Conservation (phyloP, 345 rosid genomes). For the Brassica cretica region DNA sequence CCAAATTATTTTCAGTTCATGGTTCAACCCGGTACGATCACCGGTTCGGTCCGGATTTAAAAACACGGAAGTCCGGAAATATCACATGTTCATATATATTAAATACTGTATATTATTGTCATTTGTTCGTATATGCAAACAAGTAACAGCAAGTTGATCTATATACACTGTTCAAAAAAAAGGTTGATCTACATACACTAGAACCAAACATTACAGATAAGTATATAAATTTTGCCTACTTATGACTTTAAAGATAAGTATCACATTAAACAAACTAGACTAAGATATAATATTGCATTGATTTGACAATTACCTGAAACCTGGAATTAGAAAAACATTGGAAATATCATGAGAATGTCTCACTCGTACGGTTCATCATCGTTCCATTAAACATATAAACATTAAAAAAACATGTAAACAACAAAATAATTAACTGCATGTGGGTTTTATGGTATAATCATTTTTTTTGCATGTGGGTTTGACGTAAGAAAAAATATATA, state of each 20-base stretch:
- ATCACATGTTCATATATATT: too few species aligned
- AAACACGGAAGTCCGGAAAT: too few species aligned
- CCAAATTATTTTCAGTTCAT: too few species aligned
- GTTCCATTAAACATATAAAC: background rate
- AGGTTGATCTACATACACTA: background rate
- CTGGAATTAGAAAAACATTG: background rate
- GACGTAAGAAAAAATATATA: too few species aligned
- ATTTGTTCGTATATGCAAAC: background rate
- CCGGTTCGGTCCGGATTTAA: too few species aligned
- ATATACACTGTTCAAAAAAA: too few species aligned
- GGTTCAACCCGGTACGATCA: too few species aligned
- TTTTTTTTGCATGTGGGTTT: too few species aligned
- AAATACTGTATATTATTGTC: background rate
- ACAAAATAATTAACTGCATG: too few species aligned
- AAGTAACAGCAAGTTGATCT: background rate
- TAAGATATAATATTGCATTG: constrained; percentile 6
- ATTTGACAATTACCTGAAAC: constrained; percentile 20
- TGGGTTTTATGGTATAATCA: too few species aligned
- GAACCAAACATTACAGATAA: background rate
- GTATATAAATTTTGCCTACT: background rate
- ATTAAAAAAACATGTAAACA: too few species aligned
- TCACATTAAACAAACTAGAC: background rate
- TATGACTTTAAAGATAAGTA: constrained; percentile 19
- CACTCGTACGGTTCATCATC: background rate
- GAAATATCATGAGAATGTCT: background rate